phyloP scores from a whole-genome alignment of 805 yeast genomes.

The Metschnikowia cerradonensis region DNA sequence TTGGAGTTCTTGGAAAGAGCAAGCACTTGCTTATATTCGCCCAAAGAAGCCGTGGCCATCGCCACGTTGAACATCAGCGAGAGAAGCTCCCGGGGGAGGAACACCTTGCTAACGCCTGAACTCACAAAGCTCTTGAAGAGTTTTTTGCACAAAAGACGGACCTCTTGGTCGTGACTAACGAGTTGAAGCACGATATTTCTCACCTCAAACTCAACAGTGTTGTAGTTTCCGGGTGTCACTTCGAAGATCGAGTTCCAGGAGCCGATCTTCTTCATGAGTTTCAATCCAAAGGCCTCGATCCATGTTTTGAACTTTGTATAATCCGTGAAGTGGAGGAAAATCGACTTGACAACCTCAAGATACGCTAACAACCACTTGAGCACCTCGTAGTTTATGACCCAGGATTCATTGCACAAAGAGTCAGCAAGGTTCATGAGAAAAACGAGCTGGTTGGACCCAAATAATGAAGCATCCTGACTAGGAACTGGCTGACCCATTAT shows the following conservation, averaged over 20 bases:
- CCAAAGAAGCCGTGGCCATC: conserved; percentile 35
- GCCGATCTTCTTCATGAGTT: conserved; percentile 23
- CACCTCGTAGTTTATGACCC: conserved; percentile 27
- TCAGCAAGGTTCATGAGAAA: conserved; percentile 32
- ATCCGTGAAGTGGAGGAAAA: conserved; percentile 28
- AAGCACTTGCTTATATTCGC: conserved; percentile 58
- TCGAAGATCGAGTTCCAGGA: conserved; percentile 23
- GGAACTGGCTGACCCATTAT: conserved; percentile 27
- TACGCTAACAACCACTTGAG: conserved; percentile 33
- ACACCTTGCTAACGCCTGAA: conserved; percentile 45
- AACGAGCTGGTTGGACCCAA: conserved; percentile 14
- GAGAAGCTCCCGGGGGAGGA: conserved; percentile 49
- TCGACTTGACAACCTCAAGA: conserved; percentile 30
- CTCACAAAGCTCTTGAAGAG: conserved; percentile 45
- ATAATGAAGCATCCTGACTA: conserved; percentile 22
- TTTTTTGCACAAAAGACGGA: conserved; percentile 31
- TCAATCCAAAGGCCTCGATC: conserved; percentile 17
- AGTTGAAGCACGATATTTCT: conserved; percentile 43
- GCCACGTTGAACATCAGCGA: conserved; percentile 41
- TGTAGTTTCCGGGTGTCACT: conserved; percentile 14
- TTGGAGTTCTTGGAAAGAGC: conserved; percentile 50
- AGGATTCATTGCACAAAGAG: conserved; percentile 19
- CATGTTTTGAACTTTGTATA: conserved; percentile 23
- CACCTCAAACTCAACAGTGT: conserved; percentile 38
- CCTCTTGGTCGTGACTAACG: conserved; percentile 26